These are phyloP conservation scores for Tolypocladium inflatum DNA, from an alignment of 2,329 filamentous ascomycete genomes.

Conservation along the genomic window DNA sequence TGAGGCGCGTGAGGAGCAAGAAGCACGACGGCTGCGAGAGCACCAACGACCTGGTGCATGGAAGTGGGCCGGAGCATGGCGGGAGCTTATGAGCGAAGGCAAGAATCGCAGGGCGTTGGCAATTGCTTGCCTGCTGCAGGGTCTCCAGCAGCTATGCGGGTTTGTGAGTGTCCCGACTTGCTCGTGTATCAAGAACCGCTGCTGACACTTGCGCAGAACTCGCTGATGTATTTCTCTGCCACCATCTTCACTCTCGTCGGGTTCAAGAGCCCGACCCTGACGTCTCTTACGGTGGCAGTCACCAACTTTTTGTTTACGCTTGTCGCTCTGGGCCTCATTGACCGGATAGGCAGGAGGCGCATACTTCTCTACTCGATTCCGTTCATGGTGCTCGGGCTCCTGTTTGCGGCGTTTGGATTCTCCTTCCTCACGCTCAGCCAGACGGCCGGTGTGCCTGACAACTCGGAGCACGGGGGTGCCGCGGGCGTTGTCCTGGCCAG, in stretches of 20 bases:
- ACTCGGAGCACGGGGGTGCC: slow-evolving; percentile 18
- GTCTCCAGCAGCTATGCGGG: slow-evolving; percentile 78
- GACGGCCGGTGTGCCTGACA: slow-evolving; percentile 7
- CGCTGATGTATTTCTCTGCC: slow-evolving; percentile 84
- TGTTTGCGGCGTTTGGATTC: slow-evolving; percentile 66
- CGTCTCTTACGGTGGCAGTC: slow-evolving; percentile 68
- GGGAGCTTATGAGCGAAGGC: slow-evolving; percentile 44
- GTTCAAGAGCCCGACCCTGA: slow-evolving; percentile 70
- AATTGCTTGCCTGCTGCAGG: slow-evolving; percentile 82
- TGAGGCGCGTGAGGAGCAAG: slow-evolving; percentile 64
- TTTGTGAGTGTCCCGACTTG: slow-evolving; percentile 45
- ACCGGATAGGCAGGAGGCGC: slow-evolving; percentile 66
- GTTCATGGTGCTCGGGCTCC: slow-evolving; percentile 67
- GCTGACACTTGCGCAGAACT: slow-evolving; percentile 46
- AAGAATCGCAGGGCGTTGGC: slow-evolving; percentile 66
- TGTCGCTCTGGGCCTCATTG: slow-evolving; percentile 67
- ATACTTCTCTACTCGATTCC: slow-evolving; percentile 79
- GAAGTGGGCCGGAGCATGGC: slow-evolving; percentile 37
- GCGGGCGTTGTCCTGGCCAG: slow-evolving; percentile 57
- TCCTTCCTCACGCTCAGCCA: slow-evolving; percentile 43
- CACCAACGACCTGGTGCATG: slow-evolving; percentile 14
- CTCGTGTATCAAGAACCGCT: background rate
- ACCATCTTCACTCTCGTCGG: slow-evolving; percentile 72
- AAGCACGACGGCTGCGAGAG: slow-evolving; percentile 30
- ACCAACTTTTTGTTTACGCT: slow-evolving; percentile 77